Conservation (phyloP, 495 filamentous ascomycete species). For the Talaromyces wortmannii region DNA sequence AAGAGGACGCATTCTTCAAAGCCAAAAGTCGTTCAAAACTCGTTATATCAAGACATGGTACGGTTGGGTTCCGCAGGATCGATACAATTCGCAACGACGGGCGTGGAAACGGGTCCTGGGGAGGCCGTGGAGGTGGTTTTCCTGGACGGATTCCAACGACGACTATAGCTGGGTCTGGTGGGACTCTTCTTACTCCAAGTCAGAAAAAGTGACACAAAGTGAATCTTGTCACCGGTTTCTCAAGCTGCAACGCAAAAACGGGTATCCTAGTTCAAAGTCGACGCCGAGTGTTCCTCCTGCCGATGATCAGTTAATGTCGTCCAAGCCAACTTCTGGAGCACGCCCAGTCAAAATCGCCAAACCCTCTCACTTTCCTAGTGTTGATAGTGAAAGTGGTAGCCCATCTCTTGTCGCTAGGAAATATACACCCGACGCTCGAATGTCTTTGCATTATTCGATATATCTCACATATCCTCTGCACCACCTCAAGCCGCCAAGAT, state of each 20-base stretch:
- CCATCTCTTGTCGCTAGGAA: background rate
- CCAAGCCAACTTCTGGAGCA: too few relatives aligned
- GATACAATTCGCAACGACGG: conserved; percentile 23
- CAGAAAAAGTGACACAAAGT: conserved; percentile 8
- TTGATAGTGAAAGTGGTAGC: background rate
- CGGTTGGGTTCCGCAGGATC: conserved; percentile 31
- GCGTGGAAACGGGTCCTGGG: conserved; percentile 11
- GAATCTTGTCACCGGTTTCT: background rate
- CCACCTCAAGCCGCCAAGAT: background rate
- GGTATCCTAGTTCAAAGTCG: too few relatives aligned
- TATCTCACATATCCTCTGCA: background rate
- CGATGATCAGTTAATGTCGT: too few relatives aligned
- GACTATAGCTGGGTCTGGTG: conserved; percentile 38
- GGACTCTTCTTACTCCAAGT: conserved; percentile 24
- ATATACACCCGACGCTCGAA: background rate
- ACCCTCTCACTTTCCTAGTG: too few relatives aligned
- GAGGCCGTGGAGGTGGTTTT: conserved; percentile 15
- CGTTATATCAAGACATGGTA: conserved; percentile 41
- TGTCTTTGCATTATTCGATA: background rate
- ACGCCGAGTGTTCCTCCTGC: too few relatives aligned
- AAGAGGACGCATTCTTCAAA: conserved; percentile 20
- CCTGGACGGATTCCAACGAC: conserved; percentile 27
- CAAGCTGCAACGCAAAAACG: background rate
- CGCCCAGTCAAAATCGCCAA: too few relatives aligned
- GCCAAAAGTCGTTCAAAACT: conserved; percentile 20